Base-by-base conservation (phyloP, 176 grass and related monocot genomes). In the Poa annua region DNA sequence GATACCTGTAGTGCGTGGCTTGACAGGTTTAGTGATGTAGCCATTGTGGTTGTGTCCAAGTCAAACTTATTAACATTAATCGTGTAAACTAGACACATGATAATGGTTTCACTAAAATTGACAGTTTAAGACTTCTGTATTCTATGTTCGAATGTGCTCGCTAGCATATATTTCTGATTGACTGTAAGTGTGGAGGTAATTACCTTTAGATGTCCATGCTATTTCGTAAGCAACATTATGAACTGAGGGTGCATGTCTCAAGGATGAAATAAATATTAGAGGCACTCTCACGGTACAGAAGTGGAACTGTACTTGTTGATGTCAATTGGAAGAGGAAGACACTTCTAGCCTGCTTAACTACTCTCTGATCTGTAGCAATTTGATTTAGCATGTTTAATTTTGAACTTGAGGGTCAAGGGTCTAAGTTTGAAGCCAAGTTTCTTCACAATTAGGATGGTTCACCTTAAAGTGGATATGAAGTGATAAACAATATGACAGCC, bases 181-280 rank as follows among this genome's bases (percentile, higher is more conserved):
- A 17, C 12, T 24, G 16, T 56, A 12, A 45, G 6, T 83, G 50
- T 0, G 9, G 45, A n/a, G 25, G 26, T 44, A 72, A 5, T 53
- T 78, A 5, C 83, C 35, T 79, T 6, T 79, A 47, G 39, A 6
- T 25, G 34, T 17, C 32, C 3, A 8, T 81, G 19, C 25, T 73
- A 72, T 66, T 21, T 67, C 17, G 12, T 12, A 81, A 75, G 20
- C 1, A 0, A 8, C 10, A 26, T 81, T 66, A 39, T 67, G 8
- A 56, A 48, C 12, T 8, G 17, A 53, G 14, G 34, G 60, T 55
- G 11, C 26, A 39, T 48, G 48, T 63, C 16, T 66, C 8, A 49
- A 76, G 7, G 47, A 78, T 89, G 16, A 72, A 20, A 24, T 74
- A 74, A 51, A 51, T 74, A 50, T n/a, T 39, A 66, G 25, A 45